Evolutionary conservation across 2,329 filamentous ascomycete species (phyloP).

Genomic region (Ophiocordyceps camponoti-leonardi): DNA sequence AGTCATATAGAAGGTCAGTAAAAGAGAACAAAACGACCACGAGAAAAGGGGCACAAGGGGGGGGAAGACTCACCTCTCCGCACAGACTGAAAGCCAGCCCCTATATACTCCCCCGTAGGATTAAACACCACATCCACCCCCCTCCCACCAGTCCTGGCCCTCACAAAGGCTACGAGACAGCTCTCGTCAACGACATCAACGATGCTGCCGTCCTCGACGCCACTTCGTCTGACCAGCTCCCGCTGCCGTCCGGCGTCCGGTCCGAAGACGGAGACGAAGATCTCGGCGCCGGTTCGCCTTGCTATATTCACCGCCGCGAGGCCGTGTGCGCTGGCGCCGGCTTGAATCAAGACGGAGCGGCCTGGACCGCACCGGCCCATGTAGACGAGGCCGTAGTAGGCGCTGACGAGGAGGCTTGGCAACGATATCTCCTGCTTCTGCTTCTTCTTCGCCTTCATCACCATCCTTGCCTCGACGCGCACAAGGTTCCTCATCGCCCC

Average conservation of each 20-base stretch:
- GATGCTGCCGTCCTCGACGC: slow-evolving; percentile 18
- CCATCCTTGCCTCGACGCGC: slow-evolving; percentile 17
- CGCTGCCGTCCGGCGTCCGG: slow-evolving; percentile 15
- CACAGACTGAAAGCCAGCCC: slow-evolving; percentile 16
- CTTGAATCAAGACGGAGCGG: slow-evolving; percentile 23
- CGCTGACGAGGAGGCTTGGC: slow-evolving; percentile 22
- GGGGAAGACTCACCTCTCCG: slow-evolving; percentile 13
- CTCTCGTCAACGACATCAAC: slow-evolving; percentile 16
- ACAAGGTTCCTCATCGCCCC: slow-evolving; percentile 18
- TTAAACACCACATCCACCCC: slow-evolving; percentile 29
- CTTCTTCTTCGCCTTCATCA: slow-evolving; percentile 9
- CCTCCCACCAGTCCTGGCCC: slow-evolving; percentile 12
- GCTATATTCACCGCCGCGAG: slow-evolving; percentile 25
- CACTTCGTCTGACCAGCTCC: slow-evolving; percentile 14
- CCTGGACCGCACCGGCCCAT: slow-evolving; percentile 11
- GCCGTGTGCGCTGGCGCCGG: slow-evolving; percentile 24
- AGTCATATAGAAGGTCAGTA: background rate
- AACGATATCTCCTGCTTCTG: slow-evolving; percentile 7
- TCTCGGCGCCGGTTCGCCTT: slow-evolving; percentile 15
- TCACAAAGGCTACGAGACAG: slow-evolving; percentile 15
- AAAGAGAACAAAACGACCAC: background rate
- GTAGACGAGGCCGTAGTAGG: slow-evolving; percentile 22
- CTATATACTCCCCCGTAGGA: slow-evolving; percentile 19
- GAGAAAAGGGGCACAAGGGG: background rate
- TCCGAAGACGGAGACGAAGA: slow-evolving; percentile 24